Percentiles rank a stretch among this genome's conserved stretches.
These are phyloP conservation scores for Coriolopsis trogii DNA, from an alignment of 1,284 basidiomycete species.

Conservation along the genomic window DNA sequence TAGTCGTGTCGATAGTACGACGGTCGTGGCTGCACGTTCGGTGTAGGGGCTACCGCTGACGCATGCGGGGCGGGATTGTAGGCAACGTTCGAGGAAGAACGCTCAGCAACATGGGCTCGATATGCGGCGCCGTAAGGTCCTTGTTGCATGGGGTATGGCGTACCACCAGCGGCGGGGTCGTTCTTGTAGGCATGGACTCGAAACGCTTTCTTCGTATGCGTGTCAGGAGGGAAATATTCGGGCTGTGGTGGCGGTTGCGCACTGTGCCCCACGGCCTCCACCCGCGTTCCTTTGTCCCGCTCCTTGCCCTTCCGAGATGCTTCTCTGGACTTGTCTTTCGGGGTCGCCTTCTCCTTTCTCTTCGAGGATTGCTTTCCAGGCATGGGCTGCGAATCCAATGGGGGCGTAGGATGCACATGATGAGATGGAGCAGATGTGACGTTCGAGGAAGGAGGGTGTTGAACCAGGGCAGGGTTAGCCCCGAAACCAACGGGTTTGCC, in stretches of 20 bases:
- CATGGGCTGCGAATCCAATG: not conserved
- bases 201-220: constrained; percentile 22
- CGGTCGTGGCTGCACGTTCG: constrained; percentile 7
- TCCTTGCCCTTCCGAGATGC: constrained; percentile 21
- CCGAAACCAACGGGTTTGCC: constrained; percentile 27
- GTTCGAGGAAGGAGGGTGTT: constrained; percentile 11
- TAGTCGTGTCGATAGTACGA: constrained; percentile 41
- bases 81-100: not conserved
- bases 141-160: constrained; percentile 8
- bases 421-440: constrained; percentile 3
- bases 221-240: not conserved
- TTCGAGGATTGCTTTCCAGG: constrained; percentile 22
- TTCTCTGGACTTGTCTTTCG: constrained; percentile 11
- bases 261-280: not conserved
- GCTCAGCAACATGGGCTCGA: constrained; percentile 5
- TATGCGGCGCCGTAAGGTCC: constrained; percentile 21
- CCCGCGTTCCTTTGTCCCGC: constrained; percentile 11
- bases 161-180: constrained; percentile 16
- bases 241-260: not conserved
- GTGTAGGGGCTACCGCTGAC: not conserved
- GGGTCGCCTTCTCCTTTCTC: constrained; percentile 23
- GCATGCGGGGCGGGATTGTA: not conserved
- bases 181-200: constrained; percentile 23
- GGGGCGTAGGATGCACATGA: constrained; percentile 6
- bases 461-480: constrained; percentile 1